phyloP scores from a whole-genome alignment of 2,329 filamentous ascomycete species.

The Geosmithia morbida region DNA sequence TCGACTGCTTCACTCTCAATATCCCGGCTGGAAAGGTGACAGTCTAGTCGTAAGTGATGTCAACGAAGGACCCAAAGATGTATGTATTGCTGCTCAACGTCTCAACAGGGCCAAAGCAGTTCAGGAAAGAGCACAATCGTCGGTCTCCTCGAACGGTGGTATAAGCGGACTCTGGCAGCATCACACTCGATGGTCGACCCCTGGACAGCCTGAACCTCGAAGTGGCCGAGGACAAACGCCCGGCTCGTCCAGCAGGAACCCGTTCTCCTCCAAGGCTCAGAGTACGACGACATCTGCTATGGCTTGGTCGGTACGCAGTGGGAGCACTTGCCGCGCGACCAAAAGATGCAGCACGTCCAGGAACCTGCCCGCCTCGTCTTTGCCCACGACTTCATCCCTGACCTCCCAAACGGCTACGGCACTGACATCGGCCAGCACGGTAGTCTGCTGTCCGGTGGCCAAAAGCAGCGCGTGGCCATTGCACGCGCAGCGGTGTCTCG shows the following conservation, averaged over 20 bases:
- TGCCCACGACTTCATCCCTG: constrained; percentile 78
- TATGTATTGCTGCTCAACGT: background rate
- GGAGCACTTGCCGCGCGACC: constrained; percentile 29
- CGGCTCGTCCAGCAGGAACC: constrained; percentile 48
- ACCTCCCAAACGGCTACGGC: constrained; percentile 76
- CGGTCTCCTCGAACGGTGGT: constrained; percentile 23
- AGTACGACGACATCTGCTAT: constrained; percentile 76
- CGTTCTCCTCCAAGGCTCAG: constrained; percentile 76
- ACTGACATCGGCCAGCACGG: constrained; percentile 94
- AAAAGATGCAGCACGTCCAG: constrained; percentile 42
- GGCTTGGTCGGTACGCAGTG: constrained; percentile 66
- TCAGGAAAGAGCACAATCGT: constrained; percentile 25
- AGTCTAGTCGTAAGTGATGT: constrained; percentile 15
- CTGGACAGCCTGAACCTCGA: constrained; percentile 20
- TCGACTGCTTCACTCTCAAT: constrained; percentile 24
- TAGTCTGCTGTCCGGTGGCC: constrained; percentile 55
- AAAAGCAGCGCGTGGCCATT: constrained; percentile 42
- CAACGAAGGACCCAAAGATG: no score
- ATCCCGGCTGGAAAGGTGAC: constrained; percentile 30
- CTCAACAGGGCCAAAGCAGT: constrained; percentile 16
- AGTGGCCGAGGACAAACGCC: constrained; percentile 21
- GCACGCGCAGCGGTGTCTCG: constrained; percentile 83
- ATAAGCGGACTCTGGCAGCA: constrained; percentile 16
- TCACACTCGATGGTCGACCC: constrained; percentile 19
- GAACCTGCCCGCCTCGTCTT: constrained; percentile 84